These are phyloP conservation scores for Heritiera littoralis DNA, from an alignment of 345 rosid species.

Conservation along the genomic window DNA sequence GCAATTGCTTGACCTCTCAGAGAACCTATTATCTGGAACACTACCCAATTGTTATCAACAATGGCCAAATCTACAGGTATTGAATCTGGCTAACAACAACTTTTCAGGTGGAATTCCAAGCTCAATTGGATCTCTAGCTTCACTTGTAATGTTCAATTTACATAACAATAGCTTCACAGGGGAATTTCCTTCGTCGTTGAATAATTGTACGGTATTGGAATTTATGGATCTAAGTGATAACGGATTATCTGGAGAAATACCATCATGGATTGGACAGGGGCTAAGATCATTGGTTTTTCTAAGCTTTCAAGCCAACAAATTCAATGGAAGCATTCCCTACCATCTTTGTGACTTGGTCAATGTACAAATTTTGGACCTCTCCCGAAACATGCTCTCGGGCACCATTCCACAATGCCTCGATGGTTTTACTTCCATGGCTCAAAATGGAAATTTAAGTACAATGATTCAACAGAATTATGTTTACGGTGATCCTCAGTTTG, in stretches of 20 bases:
- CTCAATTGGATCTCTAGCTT: constrained; percentile 29
- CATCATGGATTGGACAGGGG: constrained; percentile 32
- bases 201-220: constrained; percentile 25
- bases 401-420: constrained; percentile 27
- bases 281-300: constrained; percentile 6
- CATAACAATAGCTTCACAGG: constrained; percentile 34
- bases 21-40: constrained; percentile 33
- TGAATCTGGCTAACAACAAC: constrained; percentile 12
- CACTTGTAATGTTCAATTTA: constrained; percentile 33
- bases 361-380: constrained; percentile 39
- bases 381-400: constrained; percentile 34
- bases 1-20: constrained; percentile 36
- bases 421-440: constrained; percentile 20
- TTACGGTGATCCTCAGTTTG: constrained; percentile 5
- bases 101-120: constrained; percentile 26
- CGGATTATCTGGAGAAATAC: constrained; percentile 32
- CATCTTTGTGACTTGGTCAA: constrained; percentile 7
- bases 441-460: not conserved
- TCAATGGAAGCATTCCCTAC: constrained; percentile 7
- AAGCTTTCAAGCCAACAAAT: not conserved
- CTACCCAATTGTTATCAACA: constrained; percentile 33
- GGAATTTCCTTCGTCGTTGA: constrained; percentile 34
- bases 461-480: not conserved
- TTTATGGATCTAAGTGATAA: constrained; percentile 36
- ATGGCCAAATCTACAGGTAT: not conserved